Evolutionary conservation across 2,329 filamentous ascomycete genomes (phyloP).

Genomic region (Aspergillus udagawae): DNA sequence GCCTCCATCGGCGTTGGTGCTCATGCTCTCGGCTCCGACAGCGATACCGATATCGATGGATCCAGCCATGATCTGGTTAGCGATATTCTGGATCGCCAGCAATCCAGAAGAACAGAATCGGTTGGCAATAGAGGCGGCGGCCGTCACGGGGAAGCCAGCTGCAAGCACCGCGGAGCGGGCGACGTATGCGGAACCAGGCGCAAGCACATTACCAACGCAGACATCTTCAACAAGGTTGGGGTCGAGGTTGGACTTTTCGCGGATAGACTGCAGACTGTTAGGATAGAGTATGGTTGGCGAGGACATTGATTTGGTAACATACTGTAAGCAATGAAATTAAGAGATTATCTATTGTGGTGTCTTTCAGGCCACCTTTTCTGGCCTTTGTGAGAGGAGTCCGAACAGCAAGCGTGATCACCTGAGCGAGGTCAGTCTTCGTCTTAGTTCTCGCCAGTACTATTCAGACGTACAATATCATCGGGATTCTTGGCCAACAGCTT

Average conservation of each 20-base stretch:
- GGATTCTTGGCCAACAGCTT: conserved; percentile 33
- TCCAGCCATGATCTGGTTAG: conserved; percentile 80
- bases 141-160: conserved; percentile 76
- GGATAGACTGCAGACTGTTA: conserved; percentile 51
- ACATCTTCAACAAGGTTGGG: conserved; percentile 84
- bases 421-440: neutral
- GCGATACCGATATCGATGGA: conserved; percentile 92
- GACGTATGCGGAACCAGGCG: conserved; percentile 83
- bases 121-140: conserved; percentile 79
- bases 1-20: conserved; percentile 72
- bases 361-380: conserved; percentile 38
- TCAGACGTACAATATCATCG: conserved; percentile 36
- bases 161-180: conserved; percentile 83
- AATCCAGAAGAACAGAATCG: conserved; percentile 87
- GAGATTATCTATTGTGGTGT: conserved; percentile 34
- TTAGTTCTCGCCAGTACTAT: neutral
- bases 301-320: conserved; percentile 3
- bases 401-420: conserved; percentile 40
- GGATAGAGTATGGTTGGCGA: neutral
- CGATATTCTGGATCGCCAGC: conserved; percentile 84
- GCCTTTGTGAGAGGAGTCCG: conserved; percentile 40
- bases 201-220: conserved; percentile 79
- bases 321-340: conserved; percentile 37
- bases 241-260: conserved; percentile 81
- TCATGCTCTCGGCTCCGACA: conserved; percentile 93